Evolutionary conservation across 2,329 filamentous ascomycete species (phyloP), one percentile per base, ranked within the genome.

Genomic region (Ophiostoma pallidulum): DNA sequence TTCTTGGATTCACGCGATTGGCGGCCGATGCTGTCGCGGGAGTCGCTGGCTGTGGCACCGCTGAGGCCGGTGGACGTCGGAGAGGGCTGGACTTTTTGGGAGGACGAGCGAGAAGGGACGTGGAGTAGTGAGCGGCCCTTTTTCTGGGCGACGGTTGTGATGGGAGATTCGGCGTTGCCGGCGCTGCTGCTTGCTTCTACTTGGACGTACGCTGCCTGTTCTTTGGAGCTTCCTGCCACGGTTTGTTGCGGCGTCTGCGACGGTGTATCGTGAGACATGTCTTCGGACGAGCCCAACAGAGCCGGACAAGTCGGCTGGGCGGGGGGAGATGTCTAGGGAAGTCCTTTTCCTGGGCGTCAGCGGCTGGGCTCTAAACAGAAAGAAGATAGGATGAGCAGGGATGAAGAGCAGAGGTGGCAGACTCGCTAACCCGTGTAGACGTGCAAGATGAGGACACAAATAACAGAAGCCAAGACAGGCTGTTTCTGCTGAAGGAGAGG

Each of bases 1-100:
- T 72, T 69, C 66, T 74, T 80, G 51, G 78, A 82, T 56, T 77
- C 78, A 64, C 78, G 83, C 41, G 82, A 85, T 55, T 74, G 72
- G 50, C 74, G 74, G 56, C 76, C 74, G 57, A 80, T 77, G 60
- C 77, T 83, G 58, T 78, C 79, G 61, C 74, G 69, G 48, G 74
- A 68, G 56, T 81, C 77, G 63, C 69, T 74, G 48, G 72, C 73
- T 45, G 77, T 80, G 40, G 69, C 73, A 57, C 77, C 78, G 63
- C 75, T 80, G 53, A 82, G 63, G 42, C 74, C 77, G 36, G 77
- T 78, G 38, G 74, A 69, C 48, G 76, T 77, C 47, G 76, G 71
- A 38, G 76, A 80, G 52, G 75, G 68, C 60, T 81, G 74, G 58
- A 75, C 70, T 61, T 73, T 74, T 54, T 75, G 77, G 29, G 77